Base-by-base conservation (phyloP, 2,329 filamentous ascomycete genomes). In the Pyrenochaeta sp. region DNA sequence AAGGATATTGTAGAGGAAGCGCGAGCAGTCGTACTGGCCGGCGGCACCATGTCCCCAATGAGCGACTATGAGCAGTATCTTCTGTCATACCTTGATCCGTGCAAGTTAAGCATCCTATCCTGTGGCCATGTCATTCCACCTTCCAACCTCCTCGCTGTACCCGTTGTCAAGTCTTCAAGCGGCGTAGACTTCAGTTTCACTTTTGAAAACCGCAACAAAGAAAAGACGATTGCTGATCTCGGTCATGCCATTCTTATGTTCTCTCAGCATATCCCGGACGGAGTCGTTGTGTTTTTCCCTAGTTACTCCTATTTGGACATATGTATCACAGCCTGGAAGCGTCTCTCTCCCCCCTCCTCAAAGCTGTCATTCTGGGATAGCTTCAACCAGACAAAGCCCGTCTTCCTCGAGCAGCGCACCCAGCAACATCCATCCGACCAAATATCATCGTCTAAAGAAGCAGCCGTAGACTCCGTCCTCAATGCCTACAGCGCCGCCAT, bases 41-140 rank as follows among this genome's bases (percentile, higher is more conserved):
- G 95, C 56, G 95, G 95, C 24, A 99, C 95, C 27, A 98, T 99
- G 95, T 96, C 95, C 2, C 95, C 95, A 0, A 96, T 98, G 81
- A 86, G 90, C 25, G 95, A 98, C 78, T 99, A 97, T 77, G 88
- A 86, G 36, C 85, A 90, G 3, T 91, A 97, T 68, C 83, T 99
- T 0, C 95, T 99, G 61, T 91, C 94, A 0, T 90, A 91, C 48
- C 77, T 97, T 0, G 74, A 85, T 0, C 66, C 83, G 0, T 77
- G 81, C 0, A 87, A 87, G 55, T 85, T 98, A 44, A 89, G 85
- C 9, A 97, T 91, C 0, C 85, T 97, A 30, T 97, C 93, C 65
- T 99, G 94, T 74, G 93, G 92, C 0, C 95, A 99, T 77, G 93
- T 99, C 45, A 96, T 99, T 52, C 94, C 95, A 0, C 78, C 86